Evolutionary conservation across 1,139 yeast genomes (phyloP).

Genomic region (Kurtzmaniella quercitrusa): DNA sequence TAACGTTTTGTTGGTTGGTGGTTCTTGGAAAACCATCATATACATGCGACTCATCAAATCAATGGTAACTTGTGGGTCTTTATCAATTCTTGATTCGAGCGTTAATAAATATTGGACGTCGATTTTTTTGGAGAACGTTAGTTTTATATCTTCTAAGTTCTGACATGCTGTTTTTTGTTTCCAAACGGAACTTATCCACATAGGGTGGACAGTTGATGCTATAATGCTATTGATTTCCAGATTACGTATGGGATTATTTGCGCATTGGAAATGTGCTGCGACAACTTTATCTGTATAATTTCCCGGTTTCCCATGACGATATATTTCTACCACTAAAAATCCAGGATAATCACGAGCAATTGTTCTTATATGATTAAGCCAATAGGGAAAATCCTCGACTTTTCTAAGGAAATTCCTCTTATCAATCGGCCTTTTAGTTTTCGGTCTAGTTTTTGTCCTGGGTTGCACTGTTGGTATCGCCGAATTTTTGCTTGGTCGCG

Average conservation of each 20-base stretch:
- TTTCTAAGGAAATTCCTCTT: not conserved
- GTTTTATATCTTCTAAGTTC: constrained; percentile 15
- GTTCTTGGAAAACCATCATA: constrained; percentile 12
- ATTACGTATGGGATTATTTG: not conserved
- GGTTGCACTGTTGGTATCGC: no score
- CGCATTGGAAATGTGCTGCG: constrained; percentile 1
- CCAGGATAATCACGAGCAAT: not conserved
- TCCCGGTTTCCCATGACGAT: not conserved
- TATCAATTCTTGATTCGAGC: constrained; percentile 12
- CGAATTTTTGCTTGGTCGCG: no score
- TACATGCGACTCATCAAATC: constrained; percentile 14
- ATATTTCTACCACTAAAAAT: not conserved
- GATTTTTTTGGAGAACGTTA: constrained; percentile 12
- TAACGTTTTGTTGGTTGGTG: constrained; percentile 12
- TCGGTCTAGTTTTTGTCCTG: not conserved
- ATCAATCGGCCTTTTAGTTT: not conserved
- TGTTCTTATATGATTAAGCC: not conserved
- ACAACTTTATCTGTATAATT: not conserved
- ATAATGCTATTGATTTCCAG: constrained; percentile 2
- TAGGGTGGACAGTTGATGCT: not conserved
- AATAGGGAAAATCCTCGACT: constrained; percentile 1
- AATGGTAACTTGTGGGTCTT: constrained; percentile 9
- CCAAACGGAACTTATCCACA: not conserved
- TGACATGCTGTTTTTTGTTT: constrained; percentile 6
- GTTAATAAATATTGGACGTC: constrained; percentile 14